Evolutionary conservation across 495 filamentous ascomycete species (phyloP).

Genomic region (Hypoxylon intermedium): DNA sequence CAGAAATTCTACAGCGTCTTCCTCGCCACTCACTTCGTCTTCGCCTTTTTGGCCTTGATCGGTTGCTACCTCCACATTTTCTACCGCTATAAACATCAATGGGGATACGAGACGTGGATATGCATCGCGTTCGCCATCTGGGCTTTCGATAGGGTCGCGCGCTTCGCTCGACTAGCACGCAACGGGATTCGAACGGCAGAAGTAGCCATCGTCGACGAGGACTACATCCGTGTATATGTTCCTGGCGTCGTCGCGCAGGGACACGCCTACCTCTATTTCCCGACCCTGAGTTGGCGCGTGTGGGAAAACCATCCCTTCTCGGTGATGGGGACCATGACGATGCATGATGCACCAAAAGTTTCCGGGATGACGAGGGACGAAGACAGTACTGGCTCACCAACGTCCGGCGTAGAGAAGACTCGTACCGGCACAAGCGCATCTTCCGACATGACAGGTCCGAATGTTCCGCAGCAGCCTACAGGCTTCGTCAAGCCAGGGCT

Average conservation of each 20-base stretch:
- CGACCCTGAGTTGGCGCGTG: slow-evolving; percentile 43
- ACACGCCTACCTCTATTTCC: slow-evolving; percentile 52
- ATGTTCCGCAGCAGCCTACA: not conserved
- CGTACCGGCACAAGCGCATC: not conserved
- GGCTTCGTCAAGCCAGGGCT: slow-evolving; percentile 13
- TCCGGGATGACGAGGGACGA: not conserved
- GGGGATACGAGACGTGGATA: slow-evolving; percentile 53
- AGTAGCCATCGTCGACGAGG: slow-evolving; percentile 43
- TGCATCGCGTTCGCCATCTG: slow-evolving; percentile 48
- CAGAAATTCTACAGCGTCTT: slow-evolving; percentile 41
- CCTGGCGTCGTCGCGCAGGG: slow-evolving; percentile 41
- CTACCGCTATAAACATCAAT: slow-evolving; percentile 37
- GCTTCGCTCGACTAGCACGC: slow-evolving; percentile 41
- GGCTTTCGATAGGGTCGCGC: slow-evolving; percentile 47
- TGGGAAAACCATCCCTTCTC: slow-evolving; percentile 61
- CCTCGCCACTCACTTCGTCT: slow-evolving; percentile 34
- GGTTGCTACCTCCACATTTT: slow-evolving; percentile 48
- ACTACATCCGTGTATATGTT: slow-evolving; percentile 50
- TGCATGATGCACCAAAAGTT: not conserved
- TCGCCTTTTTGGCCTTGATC: slow-evolving; percentile 37
- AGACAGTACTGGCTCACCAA: not conserved
- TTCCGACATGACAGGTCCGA: not conserved
- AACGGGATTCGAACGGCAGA: slow-evolving; percentile 43
- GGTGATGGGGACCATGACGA: slow-evolving; percentile 23
- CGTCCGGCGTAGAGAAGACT: slow-evolving; percentile 2